Percentiles rank a stretch among this genome's conserved stretches.
These are phyloP conservation scores for Sicyos edulis DNA, from an alignment of 306 rosid genomes.

Conservation along the genomic window DNA sequence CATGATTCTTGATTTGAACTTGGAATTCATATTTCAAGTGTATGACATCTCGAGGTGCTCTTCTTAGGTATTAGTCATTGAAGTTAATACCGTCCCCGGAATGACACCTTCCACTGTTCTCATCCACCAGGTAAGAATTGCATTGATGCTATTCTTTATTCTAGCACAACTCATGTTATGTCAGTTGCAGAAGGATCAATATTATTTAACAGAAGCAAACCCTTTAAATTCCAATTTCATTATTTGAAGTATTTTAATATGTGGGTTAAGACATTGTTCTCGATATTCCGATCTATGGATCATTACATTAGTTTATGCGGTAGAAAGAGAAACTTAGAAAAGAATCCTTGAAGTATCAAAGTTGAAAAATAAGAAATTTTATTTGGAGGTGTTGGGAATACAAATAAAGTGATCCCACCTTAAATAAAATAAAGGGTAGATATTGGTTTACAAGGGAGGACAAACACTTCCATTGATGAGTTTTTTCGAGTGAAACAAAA, in stretches of 20 bases:
- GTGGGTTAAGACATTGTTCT: not conserved
- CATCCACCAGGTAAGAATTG: conserved; percentile 70
- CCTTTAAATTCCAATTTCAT: not conserved
- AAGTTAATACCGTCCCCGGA: conserved; percentile 98
- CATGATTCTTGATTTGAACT: not conserved
- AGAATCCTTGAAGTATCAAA: conserved; percentile 1
- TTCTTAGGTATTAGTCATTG: conserved; percentile 71
- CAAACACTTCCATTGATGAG: too few species aligned
- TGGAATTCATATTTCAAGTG: not conserved
- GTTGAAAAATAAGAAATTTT: not conserved
- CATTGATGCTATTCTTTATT: not conserved
- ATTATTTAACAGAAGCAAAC: not conserved
- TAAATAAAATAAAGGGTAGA: too few species aligned
- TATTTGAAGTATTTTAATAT: not conserved
- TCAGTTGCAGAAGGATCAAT: conserved; percentile 7
- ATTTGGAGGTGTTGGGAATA: conserved; percentile 6
- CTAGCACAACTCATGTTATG: not conserved
- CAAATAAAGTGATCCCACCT: too few species aligned
- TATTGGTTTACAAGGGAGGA: too few species aligned
- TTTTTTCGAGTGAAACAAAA: too few species aligned
- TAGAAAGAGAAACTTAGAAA: not conserved
- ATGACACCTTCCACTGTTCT: conserved; percentile 96
- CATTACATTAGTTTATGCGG: not conserved
- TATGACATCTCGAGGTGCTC: conserved; percentile 2
- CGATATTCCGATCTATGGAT: not conserved